phyloP scores from a whole-genome alignment of 345 rosid genomes.

The Excoecaria cochinchinensis region DNA sequence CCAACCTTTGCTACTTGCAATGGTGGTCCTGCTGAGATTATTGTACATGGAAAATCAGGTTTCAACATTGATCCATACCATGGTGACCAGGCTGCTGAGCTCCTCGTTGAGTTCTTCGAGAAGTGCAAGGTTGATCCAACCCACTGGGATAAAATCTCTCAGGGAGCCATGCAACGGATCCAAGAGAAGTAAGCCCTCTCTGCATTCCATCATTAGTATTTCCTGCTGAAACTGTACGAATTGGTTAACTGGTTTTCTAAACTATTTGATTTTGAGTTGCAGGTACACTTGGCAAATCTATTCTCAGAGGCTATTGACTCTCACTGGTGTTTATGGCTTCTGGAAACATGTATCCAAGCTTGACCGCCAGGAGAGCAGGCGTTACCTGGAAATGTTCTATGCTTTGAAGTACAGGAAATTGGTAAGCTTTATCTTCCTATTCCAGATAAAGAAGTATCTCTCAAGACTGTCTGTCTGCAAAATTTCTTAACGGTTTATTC shows the following conservation, averaged over 20 bases:
- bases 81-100: slow-evolving; percentile 72
- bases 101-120: slow-evolving; percentile 67
- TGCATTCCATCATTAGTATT: neutral
- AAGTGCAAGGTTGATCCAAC: slow-evolving; percentile 64
- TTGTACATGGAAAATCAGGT: slow-evolving; percentile 78
- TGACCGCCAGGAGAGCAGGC: slow-evolving; percentile 80
- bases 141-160: slow-evolving; percentile 73
- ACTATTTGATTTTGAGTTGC: neutral
- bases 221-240: neutral
- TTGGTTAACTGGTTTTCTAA: neutral
- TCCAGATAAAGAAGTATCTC: neutral
- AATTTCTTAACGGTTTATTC: neutral
- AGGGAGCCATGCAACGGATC: slow-evolving; percentile 75
- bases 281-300: slow-evolving; percentile 94
- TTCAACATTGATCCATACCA: slow-evolving; percentile 94
- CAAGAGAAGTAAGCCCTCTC: slow-evolving; percentile 61
- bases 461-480: too few species aligned
- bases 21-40: slow-evolving; percentile 98
- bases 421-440: slow-evolving; percentile 35
- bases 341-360: slow-evolving; percentile 96
- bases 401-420: slow-evolving; percentile 77
- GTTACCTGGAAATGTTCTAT: slow-evolving; percentile 91
- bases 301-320: slow-evolving; percentile 76
- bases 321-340: slow-evolving; percentile 89
- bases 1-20: slow-evolving; percentile 85